Base-by-base conservation (phyloP, 441 rosid genomes). In the Cnidoscolus chayamansa region DNA sequence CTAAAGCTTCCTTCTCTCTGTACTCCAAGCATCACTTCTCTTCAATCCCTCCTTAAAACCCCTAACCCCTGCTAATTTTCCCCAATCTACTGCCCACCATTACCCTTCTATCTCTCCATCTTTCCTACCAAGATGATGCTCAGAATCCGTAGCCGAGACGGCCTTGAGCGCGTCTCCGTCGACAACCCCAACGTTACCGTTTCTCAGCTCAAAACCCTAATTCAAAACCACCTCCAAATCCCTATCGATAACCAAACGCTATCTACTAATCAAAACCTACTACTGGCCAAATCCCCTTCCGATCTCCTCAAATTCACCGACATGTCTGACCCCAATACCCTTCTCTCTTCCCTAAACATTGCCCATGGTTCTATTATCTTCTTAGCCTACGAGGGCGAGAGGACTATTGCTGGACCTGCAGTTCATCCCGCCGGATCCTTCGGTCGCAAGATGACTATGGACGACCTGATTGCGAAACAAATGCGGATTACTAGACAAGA, bases 371-470 rank as follows among this genome's bases (percentile, higher is more conserved):
- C 99, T 72, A 84, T 93, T 54, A 40, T 93, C 15, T 95, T 83
- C 75, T 72, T 93, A 0, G 79, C 93, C 13, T 91, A 95, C 77
- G 93, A 93, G 3, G 97, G 96, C 16, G 91, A 92, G 78, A 86
- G 98, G 55, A 82, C 79, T 45, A 83, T 93, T 62, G 79, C 85
- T 31, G 95, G 97, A 49, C 95, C 99, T 4, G 74, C 84, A 16
- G 76, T 93, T 30, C 71, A 60, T 10, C 99, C 99, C 0, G 90
- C 98, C 1, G 97, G 98, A 0, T 91, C 99, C 0, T 95, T 95
- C 67, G 99, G 99, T 20, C 87, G 93, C 64, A 95, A 95, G 91
- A 95, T 95, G 99, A 95, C 98, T 9, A 90, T 95, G 75, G 99
- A 91, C n/a, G 99, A 95, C 62, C 80, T 95, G 1, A 93, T 95